Evolutionary conservation across 352 stramenopile genomes (phyloP).

Genomic region (Pythium folliculosum): DNA sequence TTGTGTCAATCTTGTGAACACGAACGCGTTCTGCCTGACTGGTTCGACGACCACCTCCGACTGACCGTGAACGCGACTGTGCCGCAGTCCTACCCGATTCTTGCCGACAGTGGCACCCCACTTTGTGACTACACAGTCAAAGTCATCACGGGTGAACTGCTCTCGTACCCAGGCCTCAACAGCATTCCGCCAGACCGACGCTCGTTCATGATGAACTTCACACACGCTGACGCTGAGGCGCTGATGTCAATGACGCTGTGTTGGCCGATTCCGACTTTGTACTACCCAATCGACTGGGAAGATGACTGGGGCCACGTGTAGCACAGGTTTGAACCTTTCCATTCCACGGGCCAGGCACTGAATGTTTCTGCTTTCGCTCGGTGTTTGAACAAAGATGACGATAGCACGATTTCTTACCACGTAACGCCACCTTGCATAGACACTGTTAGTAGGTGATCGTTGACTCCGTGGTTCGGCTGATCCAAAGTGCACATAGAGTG

Average conservation of each 20-base stretch:
- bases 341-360: too few relatives aligned
- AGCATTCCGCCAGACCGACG: not conserved
- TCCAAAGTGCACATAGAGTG: too few relatives aligned
- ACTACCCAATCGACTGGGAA: slow-evolving; percentile 4
- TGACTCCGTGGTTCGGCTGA: too few relatives aligned
- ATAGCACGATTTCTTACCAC: too few relatives aligned
- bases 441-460: too few relatives aligned
- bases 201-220: slow-evolving; percentile 10
- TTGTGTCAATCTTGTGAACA: slow-evolving; percentile 9
- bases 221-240: not conserved
- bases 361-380: too few relatives aligned
- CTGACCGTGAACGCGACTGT: not conserved
- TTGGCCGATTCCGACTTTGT: not conserved
- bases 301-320: not conserved
- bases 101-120: not conserved
- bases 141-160: not conserved
- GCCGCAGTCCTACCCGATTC: not conserved
- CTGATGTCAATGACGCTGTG: not conserved
- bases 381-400: too few relatives aligned
- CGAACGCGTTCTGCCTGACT: slow-evolving; percentile 14
- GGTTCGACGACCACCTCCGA: slow-evolving; percentile 4
- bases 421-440: too few relatives aligned
- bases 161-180: not conserved
- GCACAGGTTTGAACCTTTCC: too few relatives aligned
- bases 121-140: not conserved